Conservation (phyloP, 371 early-diverging fungal genomes). For the Mucor irregularis region DNA sequence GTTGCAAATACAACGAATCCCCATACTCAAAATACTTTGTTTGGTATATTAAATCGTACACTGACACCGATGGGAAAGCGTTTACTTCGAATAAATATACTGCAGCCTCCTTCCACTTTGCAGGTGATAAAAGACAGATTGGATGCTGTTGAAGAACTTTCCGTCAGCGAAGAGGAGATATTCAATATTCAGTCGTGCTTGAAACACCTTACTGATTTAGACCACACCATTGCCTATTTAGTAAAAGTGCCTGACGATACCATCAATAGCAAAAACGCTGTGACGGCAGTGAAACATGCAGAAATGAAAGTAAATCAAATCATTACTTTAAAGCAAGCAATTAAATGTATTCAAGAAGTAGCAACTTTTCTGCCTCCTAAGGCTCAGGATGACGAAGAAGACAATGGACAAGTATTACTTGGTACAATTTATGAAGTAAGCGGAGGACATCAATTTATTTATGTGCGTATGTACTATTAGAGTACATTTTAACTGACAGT, state of each 20-base stretch:
- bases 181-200: constrained; percentile 41
- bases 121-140: constrained; percentile 41
- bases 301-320: constrained; percentile 76
- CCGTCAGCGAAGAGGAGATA: constrained; percentile 28
- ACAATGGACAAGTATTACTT: background rate
- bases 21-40: constrained; percentile 43
- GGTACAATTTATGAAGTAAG: constrained; percentile 17
- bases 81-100: constrained; percentile 68
- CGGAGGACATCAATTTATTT: background rate
- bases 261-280: constrained; percentile 28
- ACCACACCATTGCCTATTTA: constrained; percentile 28
- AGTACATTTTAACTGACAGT: background rate
- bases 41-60: constrained; percentile 60
- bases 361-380: constrained; percentile 23
- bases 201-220: constrained; percentile 29
- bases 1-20: constrained; percentile 44
- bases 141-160: constrained; percentile 56
- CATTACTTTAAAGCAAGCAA: constrained; percentile 65
- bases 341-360: constrained; percentile 47
- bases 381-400: background rate
- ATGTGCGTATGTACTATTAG: background rate
- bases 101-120: constrained; percentile 63
- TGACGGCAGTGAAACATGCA: constrained; percentile 48
- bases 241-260: constrained; percentile 29
- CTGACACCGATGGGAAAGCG: constrained; percentile 75